phyloP scores from a whole-genome alignment of 2,329 filamentous ascomycete genomes.

The Chaetomiaceae sp. region DNA sequence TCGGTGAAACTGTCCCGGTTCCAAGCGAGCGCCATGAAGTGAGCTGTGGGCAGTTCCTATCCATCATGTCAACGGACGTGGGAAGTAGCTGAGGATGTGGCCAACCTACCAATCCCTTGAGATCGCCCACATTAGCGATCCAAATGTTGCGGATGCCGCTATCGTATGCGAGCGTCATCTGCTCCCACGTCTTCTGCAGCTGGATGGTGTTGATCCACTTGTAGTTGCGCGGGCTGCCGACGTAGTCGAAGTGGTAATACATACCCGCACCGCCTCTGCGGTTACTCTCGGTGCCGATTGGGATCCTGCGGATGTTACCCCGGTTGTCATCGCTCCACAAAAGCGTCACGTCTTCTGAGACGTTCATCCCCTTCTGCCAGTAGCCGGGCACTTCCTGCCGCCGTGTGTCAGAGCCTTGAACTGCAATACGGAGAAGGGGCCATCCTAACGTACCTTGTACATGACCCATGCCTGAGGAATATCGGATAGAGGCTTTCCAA shows the following conservation, averaged over 20 bases:
- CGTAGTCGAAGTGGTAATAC: constrained; percentile 53
- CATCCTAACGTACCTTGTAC: constrained; percentile 40
- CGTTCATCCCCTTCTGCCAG: constrained; percentile 52
- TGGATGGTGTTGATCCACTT: constrained; percentile 65
- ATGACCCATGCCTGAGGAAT: constrained; percentile 56
- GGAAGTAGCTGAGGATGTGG: too few species aligned
- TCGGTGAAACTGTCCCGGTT: constrained; percentile 36
- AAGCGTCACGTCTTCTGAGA: constrained; percentile 59
- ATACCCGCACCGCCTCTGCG: constrained; percentile 55
- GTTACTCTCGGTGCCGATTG: constrained; percentile 48
- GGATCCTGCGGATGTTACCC: constrained; percentile 56
- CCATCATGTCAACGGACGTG: neutral
- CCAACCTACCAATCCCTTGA: constrained; percentile 46
- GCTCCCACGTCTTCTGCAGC: constrained; percentile 60
- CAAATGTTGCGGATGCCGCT: constrained; percentile 52
- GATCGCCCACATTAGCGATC: constrained; percentile 62
- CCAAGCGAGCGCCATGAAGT: constrained; percentile 54
- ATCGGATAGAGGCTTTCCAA: constrained; percentile 21
- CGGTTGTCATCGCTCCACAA: constrained; percentile 62
- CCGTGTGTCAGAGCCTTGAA: neutral
- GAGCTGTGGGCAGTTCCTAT: constrained; percentile 45
- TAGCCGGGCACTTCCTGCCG: constrained; percentile 47
- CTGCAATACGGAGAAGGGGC: neutral
- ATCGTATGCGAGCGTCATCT: constrained; percentile 59
- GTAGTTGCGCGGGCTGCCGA: constrained; percentile 55